phyloP scores from a whole-genome alignment of 139 green algal genomes.

The Spirogloea muscicola region DNA sequence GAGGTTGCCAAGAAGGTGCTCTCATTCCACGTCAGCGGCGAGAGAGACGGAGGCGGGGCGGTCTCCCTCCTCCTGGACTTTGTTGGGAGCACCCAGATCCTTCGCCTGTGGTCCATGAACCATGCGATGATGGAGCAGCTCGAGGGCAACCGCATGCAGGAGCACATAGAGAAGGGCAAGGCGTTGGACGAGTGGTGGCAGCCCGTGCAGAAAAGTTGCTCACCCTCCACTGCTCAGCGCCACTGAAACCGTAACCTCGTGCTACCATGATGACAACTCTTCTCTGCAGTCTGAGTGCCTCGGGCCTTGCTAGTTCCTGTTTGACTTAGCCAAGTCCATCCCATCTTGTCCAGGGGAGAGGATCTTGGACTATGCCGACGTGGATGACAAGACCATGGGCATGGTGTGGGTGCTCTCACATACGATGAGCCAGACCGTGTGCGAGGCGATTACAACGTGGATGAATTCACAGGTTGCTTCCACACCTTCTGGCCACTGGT shows the following conservation, averaged over 20 bases:
- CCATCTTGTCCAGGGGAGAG: neutral
- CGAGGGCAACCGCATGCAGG: neutral
- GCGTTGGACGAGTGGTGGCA: slow-evolving; percentile 15
- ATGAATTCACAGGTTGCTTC: neutral
- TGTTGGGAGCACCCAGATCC: slow-evolving; percentile 15
- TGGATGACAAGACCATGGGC: slow-evolving; percentile 32
- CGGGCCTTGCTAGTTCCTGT: too few species aligned
- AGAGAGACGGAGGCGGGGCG: neutral
- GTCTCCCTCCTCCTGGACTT: slow-evolving; percentile 15
- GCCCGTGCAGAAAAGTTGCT: neutral
- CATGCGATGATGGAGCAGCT: slow-evolving; percentile 16
- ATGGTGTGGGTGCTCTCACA: slow-evolving; percentile 33
- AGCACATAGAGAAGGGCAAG: slow-evolving; percentile 25
- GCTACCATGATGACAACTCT: too few species aligned
- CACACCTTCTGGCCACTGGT: too few species aligned
- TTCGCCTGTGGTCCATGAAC: slow-evolving; percentile 8
- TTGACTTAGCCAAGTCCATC: too few species aligned
- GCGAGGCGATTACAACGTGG: neutral
- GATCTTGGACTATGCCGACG: slow-evolving; percentile 11
- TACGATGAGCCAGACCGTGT: slow-evolving; percentile 30
- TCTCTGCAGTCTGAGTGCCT: too few species aligned
- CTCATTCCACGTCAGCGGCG: slow-evolving; percentile 7
- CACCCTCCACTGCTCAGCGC: too few species aligned
- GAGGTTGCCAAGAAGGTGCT: slow-evolving; percentile 13
- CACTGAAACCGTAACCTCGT: too few species aligned